These are phyloP conservation scores for Fonsecaea erecta DNA, from an alignment of 2,329 filamentous ascomycete species.

Conservation along the genomic window DNA sequence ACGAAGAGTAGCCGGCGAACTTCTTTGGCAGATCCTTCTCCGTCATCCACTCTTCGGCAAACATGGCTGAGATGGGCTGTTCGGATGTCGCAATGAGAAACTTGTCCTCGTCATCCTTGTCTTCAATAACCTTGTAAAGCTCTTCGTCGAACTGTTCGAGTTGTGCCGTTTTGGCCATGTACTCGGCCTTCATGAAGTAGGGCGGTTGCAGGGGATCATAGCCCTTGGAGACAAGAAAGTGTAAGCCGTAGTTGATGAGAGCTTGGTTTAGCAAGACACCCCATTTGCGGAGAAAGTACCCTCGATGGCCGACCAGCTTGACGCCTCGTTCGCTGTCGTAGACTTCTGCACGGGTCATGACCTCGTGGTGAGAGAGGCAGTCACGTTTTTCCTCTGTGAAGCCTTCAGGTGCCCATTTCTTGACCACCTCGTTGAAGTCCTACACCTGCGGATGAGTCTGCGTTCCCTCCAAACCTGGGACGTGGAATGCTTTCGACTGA, in stretches of 20 bases:
- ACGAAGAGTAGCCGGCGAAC: conserved; percentile 90
- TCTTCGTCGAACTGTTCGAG: conserved; percentile 97
- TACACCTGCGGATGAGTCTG: conserved; percentile 36
- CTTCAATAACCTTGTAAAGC: conserved; percentile 89
- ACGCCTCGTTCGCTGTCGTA: conserved; percentile 92
- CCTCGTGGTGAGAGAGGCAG: conserved; percentile 90
- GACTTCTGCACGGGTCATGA: conserved; percentile 82
- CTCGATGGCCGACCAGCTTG: conserved; percentile 92
- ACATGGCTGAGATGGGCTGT: conserved; percentile 90
- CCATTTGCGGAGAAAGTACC: conserved; percentile 89
- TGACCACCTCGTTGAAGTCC: conserved; percentile 79
- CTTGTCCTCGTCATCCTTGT: conserved; percentile 88
- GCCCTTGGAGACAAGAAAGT: conserved; percentile 80
- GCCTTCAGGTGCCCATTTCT: conserved; percentile 80
- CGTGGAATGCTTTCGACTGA: conserved; percentile 40
- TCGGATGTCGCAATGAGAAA: conserved; percentile 83
- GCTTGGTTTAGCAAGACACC: conserved; percentile 92
- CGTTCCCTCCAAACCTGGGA: not conserved
- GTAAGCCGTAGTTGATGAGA: conserved; percentile 90
- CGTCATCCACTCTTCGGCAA: conserved; percentile 91
- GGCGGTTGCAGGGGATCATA: conserved; percentile 85
- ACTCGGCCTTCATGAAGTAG: conserved; percentile 91
- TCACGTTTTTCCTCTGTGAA: conserved; percentile 74
- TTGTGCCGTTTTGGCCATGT: conserved; percentile 98
- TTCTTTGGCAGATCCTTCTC: conserved; percentile 86